A percentile compares a stretch with the other conserved stretches of the same genome.
These are phyloP conservation scores for Eucommia ulmoides DNA, from an alignment of 257 asterid species.

Conservation along the genomic window DNA sequence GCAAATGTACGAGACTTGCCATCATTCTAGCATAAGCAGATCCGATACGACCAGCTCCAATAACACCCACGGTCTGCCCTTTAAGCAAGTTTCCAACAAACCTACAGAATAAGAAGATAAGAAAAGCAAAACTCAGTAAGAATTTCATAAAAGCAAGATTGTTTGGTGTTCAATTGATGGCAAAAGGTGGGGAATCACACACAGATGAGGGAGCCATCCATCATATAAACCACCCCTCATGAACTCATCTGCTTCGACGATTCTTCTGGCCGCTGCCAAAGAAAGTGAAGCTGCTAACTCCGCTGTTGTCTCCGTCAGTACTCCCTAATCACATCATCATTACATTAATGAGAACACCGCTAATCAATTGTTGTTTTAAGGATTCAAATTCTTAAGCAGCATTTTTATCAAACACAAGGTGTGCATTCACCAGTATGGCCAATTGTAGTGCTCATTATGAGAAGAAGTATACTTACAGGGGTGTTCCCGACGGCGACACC, in stretches of 20 bases:
- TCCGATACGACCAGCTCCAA: conserved; percentile 97
- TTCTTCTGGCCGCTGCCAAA: conserved; percentile 81
- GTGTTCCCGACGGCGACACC: conserved; percentile 98
- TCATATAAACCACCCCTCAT: conserved; percentile 92
- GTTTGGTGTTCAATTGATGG: too few relatives aligned
- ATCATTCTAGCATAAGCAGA: conserved; percentile 99
- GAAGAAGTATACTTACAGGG: conserved; percentile 76
- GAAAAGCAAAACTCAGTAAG: not conserved
- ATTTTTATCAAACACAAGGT: too few relatives aligned
- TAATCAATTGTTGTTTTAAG: too few relatives aligned
- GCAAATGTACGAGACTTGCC: too few relatives aligned
- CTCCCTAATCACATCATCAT: conserved; percentile 41
- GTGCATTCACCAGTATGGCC: too few relatives aligned
- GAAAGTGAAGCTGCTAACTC: conserved; percentile 94
- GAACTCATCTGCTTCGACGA: conserved; percentile 94
- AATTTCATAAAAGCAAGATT: not conserved
- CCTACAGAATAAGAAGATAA: conserved; percentile 20
- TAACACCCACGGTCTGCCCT: conserved; percentile 96
- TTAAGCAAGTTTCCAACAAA: conserved; percentile 94
- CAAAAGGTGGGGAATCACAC: conserved; percentile 10
- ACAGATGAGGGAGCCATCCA: conserved; percentile 99
- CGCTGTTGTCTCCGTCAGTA: conserved; percentile 91
- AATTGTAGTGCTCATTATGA: too few relatives aligned
- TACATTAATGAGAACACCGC: not conserved
- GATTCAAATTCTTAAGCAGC: too few relatives aligned